Base-by-base conservation (phyloP, 2,329 filamentous ascomycete genomes). In the Claviceps maximensis region DNA sequence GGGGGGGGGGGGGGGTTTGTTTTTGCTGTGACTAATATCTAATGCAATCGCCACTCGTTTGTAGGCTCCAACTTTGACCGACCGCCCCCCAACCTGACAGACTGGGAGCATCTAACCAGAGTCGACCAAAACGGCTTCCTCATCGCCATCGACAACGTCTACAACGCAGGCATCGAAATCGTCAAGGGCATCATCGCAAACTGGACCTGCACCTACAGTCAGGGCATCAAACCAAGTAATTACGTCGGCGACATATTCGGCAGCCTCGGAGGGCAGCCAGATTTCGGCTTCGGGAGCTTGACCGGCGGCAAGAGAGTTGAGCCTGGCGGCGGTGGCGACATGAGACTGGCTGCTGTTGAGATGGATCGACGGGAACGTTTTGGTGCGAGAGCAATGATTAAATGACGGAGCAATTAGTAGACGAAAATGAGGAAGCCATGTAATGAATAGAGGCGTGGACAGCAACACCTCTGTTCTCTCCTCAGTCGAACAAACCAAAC, bases 241-340 rank as follows among this genome's bases (percentile, higher is more conserved):
- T 88, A 88, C 59, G 68, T 87, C 40, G 84, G 84, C 6, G 83
- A 87, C 61, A 82, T 88, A 52, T 83, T 87, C 58, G 84, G 83
- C 15, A 82, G 77, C 10, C 67, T 88, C 4, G 83, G 83, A 1
- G 83, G 82, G 1, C 63, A 67, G 42, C 83, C 83, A 0, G 80
- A 85, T 62, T 87, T 86, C 64, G 83, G 83, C 0, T 74, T 74
- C 0, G 76, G 76, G 1, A 76, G 71, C 55, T 59, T 71, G 36
- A 74, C 71, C 0, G 58, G 63, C 15, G 71, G 71, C 3, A 55
- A 60, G 29, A 63, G 59, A 4, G 61, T 72, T 27, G 55, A 58
- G 2, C 55, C 65, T 0, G 56, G 51, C 13, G 46, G 21, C 10
- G 60, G 59, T 2, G 47, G 40, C 15, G 51, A 58, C 10, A 47